These are phyloP conservation scores for Botryosphaeria dothidea DNA, from an alignment of 2,329 filamentous ascomycete genomes.

Conservation along the genomic window DNA sequence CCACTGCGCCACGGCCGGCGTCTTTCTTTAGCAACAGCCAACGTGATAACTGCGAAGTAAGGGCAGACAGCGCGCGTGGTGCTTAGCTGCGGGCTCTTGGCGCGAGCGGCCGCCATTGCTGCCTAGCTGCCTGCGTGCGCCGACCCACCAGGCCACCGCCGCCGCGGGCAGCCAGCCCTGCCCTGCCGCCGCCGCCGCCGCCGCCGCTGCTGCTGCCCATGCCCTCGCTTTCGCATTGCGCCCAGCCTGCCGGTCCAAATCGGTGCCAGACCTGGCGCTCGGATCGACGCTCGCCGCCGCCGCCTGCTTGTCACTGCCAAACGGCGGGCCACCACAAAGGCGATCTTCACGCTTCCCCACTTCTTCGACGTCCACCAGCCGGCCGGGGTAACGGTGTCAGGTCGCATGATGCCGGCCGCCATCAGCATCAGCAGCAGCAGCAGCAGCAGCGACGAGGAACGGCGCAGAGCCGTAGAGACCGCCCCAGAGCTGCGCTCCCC, in stretches of 20 bases:
- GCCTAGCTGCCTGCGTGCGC: constrained; percentile 9
- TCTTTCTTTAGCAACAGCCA: constrained; percentile 18
- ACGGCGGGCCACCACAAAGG: constrained; percentile 13
- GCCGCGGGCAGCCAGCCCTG: not conserved
- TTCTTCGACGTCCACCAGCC: not conserved
- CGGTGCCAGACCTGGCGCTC: constrained; percentile 13
- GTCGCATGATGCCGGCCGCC: constrained; percentile 8
- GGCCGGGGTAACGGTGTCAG: constrained; percentile 10
- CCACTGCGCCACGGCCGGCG: constrained; percentile 17
- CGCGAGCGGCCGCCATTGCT: constrained; percentile 9
- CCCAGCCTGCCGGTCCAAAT: constrained; percentile 13
- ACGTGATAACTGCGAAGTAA: constrained; percentile 2
- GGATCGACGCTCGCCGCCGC: constrained; percentile 14
- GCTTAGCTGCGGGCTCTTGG: constrained; percentile 13
- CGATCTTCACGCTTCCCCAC: constrained; percentile 17
- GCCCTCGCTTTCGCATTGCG: constrained; percentile 17
- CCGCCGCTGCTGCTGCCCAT: not conserved
- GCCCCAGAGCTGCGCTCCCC: too few species aligned
- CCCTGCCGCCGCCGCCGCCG: not conserved
- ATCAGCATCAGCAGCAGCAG: not conserved
- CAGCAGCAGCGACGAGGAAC: not conserved
- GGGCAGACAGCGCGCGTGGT: constrained; percentile 1
- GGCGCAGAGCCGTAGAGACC: too few species aligned
- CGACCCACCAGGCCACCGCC: constrained; percentile 6
- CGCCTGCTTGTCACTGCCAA: constrained; percentile 12